These are phyloP conservation scores for Alternaria consortialis DNA, from an alignment of 2,329 filamentous ascomycete species.

Conservation along the genomic window DNA sequence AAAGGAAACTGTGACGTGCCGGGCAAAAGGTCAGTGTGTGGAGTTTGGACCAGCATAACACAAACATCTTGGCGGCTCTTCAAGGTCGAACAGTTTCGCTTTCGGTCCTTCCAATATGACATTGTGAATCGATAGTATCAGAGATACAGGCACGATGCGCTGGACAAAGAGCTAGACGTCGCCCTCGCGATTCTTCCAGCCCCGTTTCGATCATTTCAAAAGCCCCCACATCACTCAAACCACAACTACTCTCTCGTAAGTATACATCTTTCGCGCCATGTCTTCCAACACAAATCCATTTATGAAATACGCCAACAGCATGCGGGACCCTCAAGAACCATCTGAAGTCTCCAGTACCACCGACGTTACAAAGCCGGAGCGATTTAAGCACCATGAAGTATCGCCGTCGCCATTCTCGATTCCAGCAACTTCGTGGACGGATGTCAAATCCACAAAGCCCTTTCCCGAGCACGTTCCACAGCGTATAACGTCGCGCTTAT, in stretches of 20 bases:
- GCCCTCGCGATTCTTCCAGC: background rate
- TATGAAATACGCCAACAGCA: background rate
- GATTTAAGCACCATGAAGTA: accelerated
- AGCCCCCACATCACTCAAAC: background rate
- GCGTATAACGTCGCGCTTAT: background rate
- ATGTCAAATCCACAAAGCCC: background rate
- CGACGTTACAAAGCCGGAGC: no score
- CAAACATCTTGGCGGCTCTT: background rate
- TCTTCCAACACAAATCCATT: background rate
- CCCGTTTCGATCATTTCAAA: accelerated
- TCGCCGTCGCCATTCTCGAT: background rate
- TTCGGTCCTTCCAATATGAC: background rate
- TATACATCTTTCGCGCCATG: background rate
- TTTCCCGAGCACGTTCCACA: background rate
- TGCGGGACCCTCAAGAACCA: background rate
- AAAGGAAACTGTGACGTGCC: background rate
- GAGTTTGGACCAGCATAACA: background rate
- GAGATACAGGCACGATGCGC: no score
- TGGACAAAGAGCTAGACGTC: accelerated
- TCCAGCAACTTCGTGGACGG: background rate
- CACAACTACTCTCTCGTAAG: background rate
- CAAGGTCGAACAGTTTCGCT: background rate
- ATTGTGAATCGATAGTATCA: background rate
- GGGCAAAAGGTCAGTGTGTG: background rate
- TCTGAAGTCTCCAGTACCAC: background rate